Conservation (phyloP, 352 stramenopile genomes). For the Elongisporangium senticosum region DNA sequence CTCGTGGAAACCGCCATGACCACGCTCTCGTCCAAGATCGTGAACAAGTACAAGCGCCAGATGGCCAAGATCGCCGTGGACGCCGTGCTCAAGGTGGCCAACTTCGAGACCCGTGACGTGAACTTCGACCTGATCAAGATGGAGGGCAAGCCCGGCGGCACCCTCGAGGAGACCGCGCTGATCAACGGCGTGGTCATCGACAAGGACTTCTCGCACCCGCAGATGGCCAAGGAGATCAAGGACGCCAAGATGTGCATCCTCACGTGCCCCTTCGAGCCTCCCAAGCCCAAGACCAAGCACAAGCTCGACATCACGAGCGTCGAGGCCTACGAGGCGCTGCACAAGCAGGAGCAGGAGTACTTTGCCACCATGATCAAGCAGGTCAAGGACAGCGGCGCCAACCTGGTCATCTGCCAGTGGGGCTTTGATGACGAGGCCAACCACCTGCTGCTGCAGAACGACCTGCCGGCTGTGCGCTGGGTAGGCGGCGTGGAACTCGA, state of each 20-base stretch:
- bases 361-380: slow-evolving; percentile 99
- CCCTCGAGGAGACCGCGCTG: slow-evolving; percentile 96
- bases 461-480: slow-evolving; percentile 97
- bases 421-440: slow-evolving; percentile 99
- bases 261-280: slow-evolving; percentile 98
- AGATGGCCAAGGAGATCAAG: slow-evolving; percentile 97
- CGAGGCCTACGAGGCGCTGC: slow-evolving; percentile 96
- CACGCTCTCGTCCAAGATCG: slow-evolving; percentile 98
- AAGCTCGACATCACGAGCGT: slow-evolving; percentile 99
- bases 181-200: slow-evolving; percentile 99
- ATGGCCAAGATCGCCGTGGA: slow-evolving; percentile 99
- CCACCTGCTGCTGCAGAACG: slow-evolving; percentile 97
- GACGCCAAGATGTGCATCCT: slow-evolving; percentile 99
- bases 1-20: slow-evolving; percentile 98
- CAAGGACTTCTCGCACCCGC: slow-evolving; percentile 99
- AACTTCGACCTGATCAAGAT: slow-evolving; percentile 99
- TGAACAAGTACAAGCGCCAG: slow-evolving; percentile 97
- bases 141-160: slow-evolving; percentile 97
- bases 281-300: slow-evolving; percentile 99
- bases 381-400: slow-evolving; percentile 98
- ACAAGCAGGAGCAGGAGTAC: slow-evolving; percentile 98
- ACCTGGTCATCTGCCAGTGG: slow-evolving; percentile 99
- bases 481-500: slow-evolving; percentile 99
- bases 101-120: slow-evolving; percentile 98
- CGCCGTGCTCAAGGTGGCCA: slow-evolving; percentile 96